phyloP scores from a whole-genome alignment of 2,329 filamentous ascomycete species.

The Aaosphaeria arxii region DNA sequence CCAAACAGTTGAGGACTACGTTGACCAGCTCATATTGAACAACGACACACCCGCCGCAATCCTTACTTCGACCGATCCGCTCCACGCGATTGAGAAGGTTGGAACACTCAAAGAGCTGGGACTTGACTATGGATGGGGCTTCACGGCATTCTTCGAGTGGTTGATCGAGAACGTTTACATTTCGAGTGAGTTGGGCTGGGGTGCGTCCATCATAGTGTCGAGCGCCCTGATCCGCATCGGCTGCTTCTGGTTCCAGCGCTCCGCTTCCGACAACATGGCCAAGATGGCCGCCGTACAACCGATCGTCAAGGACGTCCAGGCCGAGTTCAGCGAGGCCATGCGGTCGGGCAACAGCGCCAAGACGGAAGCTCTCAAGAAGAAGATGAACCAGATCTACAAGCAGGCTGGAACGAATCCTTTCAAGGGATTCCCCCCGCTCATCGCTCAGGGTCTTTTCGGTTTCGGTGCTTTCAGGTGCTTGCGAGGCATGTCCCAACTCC shows the following conservation, averaged over 20 bases:
- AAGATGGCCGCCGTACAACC: slow-evolving; percentile 62
- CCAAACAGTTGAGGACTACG: slow-evolving; percentile 14
- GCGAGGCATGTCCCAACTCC: slow-evolving; percentile 69
- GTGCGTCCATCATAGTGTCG: slow-evolving; percentile 66
- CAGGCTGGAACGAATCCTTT: slow-evolving; percentile 54
- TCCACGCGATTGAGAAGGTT: slow-evolving; percentile 68
- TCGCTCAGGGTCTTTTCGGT: slow-evolving; percentile 66
- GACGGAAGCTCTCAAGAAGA: slow-evolving; percentile 40
- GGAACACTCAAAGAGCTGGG: slow-evolving; percentile 82
- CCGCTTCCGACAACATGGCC: slow-evolving; percentile 60
- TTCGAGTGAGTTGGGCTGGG: slow-evolving; percentile 75
- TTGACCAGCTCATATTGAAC: slow-evolving; percentile 10
- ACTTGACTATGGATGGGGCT: slow-evolving; percentile 82
- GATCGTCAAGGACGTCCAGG: slow-evolving; percentile 54
- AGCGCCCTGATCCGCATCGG: slow-evolving; percentile 61
- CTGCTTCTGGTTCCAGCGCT: slow-evolving; percentile 65
- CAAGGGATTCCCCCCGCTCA: slow-evolving; percentile 52
- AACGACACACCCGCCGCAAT: background rate
- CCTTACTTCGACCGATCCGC: slow-evolving; percentile 25
- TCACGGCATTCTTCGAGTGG: slow-evolving; percentile 71
- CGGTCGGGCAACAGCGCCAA: slow-evolving; percentile 44
- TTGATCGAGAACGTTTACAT: slow-evolving; percentile 80
- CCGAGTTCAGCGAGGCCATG: slow-evolving; percentile 50
- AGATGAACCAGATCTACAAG: slow-evolving; percentile 51
- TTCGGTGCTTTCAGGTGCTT: slow-evolving; percentile 79